phyloP scores from a whole-genome alignment of 495 filamentous ascomycete genomes.

The Aspergillus incahuasiensis region DNA sequence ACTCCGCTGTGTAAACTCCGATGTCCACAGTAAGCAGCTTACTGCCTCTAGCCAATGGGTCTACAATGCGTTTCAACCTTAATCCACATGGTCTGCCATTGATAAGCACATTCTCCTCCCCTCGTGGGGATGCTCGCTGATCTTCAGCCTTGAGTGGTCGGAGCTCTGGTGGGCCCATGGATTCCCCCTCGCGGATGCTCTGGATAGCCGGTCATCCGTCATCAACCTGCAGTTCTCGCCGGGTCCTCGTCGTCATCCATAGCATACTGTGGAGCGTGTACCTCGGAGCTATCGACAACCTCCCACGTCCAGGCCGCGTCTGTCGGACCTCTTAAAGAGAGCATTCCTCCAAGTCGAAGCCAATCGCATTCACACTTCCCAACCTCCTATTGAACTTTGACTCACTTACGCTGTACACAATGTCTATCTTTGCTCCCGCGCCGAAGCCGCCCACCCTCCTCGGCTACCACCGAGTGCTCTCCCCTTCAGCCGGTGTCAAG shows the following conservation, averaged over 20 bases:
- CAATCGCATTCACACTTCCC: too few species aligned
- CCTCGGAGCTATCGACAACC: background rate
- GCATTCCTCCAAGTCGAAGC: background rate
- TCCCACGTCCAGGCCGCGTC: background rate
- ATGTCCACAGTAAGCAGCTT: background rate
- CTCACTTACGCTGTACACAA: too few species aligned
- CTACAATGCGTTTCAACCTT: background rate
- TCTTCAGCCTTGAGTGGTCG: too few species aligned
- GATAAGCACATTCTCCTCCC: background rate
- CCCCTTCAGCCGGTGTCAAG: slow-evolving; percentile 52
- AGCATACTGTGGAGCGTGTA: background rate
- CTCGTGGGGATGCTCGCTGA: background rate
- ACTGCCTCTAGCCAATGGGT: background rate
- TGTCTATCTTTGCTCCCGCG: slow-evolving; percentile 5
- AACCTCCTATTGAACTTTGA: too few species aligned
- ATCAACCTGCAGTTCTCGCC: background rate
- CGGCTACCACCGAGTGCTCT: slow-evolving; percentile 48
- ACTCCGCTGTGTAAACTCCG: background rate
- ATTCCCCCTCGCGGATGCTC: too few species aligned
- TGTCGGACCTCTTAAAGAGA: background rate
- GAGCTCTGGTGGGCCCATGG: too few species aligned
- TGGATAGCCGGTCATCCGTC: background rate
- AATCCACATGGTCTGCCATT: background rate
- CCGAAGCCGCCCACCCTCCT: slow-evolving; percentile 8
- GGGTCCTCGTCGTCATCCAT: background rate